These are phyloP conservation scores for Plectosphaerella cucumerina DNA, from an alignment of 2,329 filamentous ascomycete genomes.

Conservation along the genomic window DNA sequence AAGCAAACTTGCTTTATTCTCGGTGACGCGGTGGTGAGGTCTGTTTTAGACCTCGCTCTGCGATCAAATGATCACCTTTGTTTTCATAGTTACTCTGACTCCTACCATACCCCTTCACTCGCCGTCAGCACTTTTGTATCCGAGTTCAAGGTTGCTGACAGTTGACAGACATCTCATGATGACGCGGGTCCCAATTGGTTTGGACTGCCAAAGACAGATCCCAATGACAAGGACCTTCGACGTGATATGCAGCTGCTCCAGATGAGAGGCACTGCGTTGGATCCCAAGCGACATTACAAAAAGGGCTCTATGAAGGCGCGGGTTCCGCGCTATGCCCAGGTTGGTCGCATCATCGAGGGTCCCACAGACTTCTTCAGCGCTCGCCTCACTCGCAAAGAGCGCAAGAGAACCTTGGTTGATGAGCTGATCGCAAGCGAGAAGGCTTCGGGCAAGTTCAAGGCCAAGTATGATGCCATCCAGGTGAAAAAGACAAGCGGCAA, in stretches of 20 bases:
- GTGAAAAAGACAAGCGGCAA: constrained; percentile 79
- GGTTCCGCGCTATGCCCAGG: constrained; percentile 78
- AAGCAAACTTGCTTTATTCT: constrained; percentile 23
- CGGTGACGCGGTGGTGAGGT: constrained; percentile 23
- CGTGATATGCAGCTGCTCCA: constrained; percentile 84
- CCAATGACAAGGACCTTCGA: constrained; percentile 79
- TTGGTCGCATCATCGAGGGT: constrained; percentile 84
- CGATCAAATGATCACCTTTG: constrained; percentile 50
- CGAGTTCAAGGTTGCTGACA: neutral
- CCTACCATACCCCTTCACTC: constrained; percentile 8
- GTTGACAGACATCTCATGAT: constrained; percentile 19
- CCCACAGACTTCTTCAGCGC: constrained; percentile 82
- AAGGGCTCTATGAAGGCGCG: constrained; percentile 71
- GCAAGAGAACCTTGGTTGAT: constrained; percentile 81
- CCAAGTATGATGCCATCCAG: constrained; percentile 85
- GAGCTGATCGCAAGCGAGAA: constrained; percentile 71
- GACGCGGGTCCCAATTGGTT: constrained; percentile 84
- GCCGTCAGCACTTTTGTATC: constrained; percentile 14
- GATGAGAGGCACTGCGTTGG: constrained; percentile 76
- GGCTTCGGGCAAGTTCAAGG: constrained; percentile 69
- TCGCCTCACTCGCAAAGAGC: constrained; percentile 79
- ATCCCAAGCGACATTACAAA: constrained; percentile 87
- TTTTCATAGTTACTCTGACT: constrained; percentile 73
- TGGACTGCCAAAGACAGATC: constrained; percentile 77
- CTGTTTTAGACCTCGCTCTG: constrained; percentile 40